phyloP scores from a whole-genome alignment of 176 grass and related monocot genomes.

The Chloris gayana region DNA sequence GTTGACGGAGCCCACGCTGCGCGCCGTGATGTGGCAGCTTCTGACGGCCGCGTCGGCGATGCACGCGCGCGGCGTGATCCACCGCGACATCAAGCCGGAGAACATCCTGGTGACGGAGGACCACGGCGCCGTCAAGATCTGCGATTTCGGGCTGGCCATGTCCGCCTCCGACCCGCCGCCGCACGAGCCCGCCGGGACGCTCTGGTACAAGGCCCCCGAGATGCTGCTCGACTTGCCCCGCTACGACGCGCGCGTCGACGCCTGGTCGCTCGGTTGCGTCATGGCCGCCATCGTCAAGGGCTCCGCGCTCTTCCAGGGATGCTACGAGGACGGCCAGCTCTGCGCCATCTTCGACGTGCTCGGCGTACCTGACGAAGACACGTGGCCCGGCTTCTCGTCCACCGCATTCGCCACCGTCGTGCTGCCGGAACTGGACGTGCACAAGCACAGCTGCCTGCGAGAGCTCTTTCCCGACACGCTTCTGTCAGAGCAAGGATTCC shows the following conservation, averaged over 20 bases:
- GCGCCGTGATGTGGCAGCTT: conserved; percentile 39
- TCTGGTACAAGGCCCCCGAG: conserved; percentile 42
- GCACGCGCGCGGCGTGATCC: conserved; percentile 31
- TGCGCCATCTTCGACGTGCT: conserved; percentile 26
- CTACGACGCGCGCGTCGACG: conserved; percentile 31
- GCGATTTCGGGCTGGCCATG: conserved; percentile 42
- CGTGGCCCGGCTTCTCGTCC: conserved; percentile 11
- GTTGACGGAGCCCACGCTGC: not conserved
- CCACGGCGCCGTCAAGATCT: conserved; percentile 27
- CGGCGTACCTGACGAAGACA: not conserved
- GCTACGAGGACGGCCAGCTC: conserved; percentile 21
- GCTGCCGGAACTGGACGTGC: not conserved
- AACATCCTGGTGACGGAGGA: conserved; percentile 36
- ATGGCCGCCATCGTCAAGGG: conserved; percentile 42
- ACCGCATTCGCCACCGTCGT: not conserved
- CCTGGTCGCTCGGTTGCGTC: conserved; percentile 50
- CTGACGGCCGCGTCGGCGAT: conserved; percentile 28
- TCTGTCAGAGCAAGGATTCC: not conserved
- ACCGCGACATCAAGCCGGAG: conserved; percentile 48
- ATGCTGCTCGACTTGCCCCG: conserved; percentile 1
- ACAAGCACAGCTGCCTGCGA: not conserved
- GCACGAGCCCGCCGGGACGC: conserved; percentile 14
- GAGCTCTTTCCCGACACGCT: not conserved
- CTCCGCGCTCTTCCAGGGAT: conserved; percentile 6
- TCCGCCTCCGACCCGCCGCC: not conserved